These are phyloP conservation scores for Rubia yunnanensis DNA, from an alignment of 257 asterid species.

Conservation along the genomic window DNA sequence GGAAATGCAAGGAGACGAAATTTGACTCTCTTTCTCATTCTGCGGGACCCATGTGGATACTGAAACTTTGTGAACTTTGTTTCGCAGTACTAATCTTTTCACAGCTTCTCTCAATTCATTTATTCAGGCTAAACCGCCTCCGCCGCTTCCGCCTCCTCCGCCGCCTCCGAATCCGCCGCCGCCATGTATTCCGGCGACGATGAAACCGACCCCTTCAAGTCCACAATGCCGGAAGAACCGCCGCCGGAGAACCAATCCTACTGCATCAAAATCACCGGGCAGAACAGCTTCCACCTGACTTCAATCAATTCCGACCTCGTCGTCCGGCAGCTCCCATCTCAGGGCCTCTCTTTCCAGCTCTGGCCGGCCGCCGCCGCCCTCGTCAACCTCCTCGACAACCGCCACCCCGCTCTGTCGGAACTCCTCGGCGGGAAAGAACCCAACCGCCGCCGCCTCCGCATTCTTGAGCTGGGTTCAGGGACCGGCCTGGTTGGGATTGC, in stretches of 20 bases:
- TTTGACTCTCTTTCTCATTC: too few species aligned
- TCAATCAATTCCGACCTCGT: conserved; percentile 42
- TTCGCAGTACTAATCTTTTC: too few species aligned
- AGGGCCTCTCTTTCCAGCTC: conserved; percentile 87
- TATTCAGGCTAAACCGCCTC: too few species aligned
- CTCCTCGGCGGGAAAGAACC: conserved; percentile 8
- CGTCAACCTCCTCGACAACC: conserved; percentile 54
- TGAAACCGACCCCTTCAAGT: conserved; percentile 27
- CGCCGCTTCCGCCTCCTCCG: too few species aligned
- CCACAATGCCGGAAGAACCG: conserved; percentile 9
- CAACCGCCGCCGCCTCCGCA: conserved; percentile 26
- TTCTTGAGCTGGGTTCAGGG: conserved; percentile 95
- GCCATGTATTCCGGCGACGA: conserved; percentile 6
- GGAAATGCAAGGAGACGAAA: too few species aligned
- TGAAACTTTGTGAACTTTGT: too few species aligned
- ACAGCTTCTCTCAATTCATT: too few species aligned
- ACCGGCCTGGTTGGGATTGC: conserved; percentile 80
- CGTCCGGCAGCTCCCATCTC: conserved; percentile 60
- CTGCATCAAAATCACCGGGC: neutral
- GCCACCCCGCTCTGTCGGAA: conserved; percentile 23
- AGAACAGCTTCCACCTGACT: conserved; percentile 24
- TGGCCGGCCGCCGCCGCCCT: conserved; percentile 91
- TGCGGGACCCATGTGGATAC: too few species aligned
- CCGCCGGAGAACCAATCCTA: neutral
- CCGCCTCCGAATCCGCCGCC: too few species aligned